Evolutionary conservation across 768 basidiomycete species (phyloP), one percentile per base, ranked within the genome.

Genomic region (Filobasidium wieringae): DNA sequence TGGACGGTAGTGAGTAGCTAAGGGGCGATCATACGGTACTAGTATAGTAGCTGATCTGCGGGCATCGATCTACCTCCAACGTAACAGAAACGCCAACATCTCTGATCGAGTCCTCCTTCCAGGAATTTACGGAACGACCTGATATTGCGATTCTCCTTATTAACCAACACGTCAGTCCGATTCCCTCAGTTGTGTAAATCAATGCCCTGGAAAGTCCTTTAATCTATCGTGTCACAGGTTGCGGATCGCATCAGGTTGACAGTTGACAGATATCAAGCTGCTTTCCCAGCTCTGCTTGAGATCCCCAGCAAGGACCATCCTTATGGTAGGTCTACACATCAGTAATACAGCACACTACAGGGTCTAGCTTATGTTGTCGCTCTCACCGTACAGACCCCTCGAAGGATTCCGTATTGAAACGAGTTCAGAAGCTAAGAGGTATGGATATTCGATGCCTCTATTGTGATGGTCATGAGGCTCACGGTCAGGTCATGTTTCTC

Each of bases 281-380:
- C 93, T 0, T 99, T 99, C 77, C 95, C 95, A 22, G 90, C 95
- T 0, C 76, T 99, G 37, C 82, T 99, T 15, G 95, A 99, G 75
- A 97, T 99, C 61, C 95, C 95, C 26, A 91, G 89, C 55, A 97
- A 97, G 74, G 93, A 97, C 69, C 91, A 95, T 74, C 93, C 93
- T 33, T 97, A 97, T 67, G 92, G 93, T 93, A 54, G 58, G 81
- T 75, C n/a, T 5, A 15, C 22, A 34, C 43, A 17, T 30, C 45
- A 17, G 3, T 5, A 9, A 30, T 14, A 4, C 2, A 32, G 30
- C 22, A 11, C n/a, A n/a, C n/a, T n/a, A n/a, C n/a, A n/a, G n/a
- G n/a, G n/a, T n/a, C 1, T 19, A 11, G 24, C 12, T 22, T 4
- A 1, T 24, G 26, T 43, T 26, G 12, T 45, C 7, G 8, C 36